Evolutionary conservation across 106 monocot species (phyloP).

Genomic region (Posidonia australis): DNA sequence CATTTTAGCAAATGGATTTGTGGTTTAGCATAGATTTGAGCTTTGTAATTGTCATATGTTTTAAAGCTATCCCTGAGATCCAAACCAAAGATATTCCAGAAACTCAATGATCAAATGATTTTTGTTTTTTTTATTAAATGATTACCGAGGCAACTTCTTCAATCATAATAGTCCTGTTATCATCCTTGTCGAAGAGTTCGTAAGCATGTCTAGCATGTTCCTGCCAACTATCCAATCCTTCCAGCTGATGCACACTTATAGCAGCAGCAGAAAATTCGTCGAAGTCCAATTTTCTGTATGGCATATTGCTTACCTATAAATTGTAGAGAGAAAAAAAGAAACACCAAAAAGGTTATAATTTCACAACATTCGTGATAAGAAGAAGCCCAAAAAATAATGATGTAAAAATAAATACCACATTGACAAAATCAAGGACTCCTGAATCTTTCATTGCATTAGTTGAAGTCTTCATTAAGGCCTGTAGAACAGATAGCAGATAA

Average conservation of each 20-base stretch:
- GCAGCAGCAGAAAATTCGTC: constrained; percentile 94
- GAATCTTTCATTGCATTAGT: constrained; percentile 95
- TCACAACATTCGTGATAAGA: background rate
- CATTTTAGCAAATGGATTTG: too few species aligned
- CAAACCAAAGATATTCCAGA: too few species aligned
- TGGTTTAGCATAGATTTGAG: too few species aligned
- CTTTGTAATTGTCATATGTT: too few species aligned
- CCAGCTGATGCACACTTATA: constrained; percentile 73
- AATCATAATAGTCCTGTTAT: constrained; percentile 80
- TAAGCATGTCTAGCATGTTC: constrained; percentile 75
- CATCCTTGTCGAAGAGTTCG: constrained; percentile 83
- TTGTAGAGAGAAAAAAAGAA: background rate
- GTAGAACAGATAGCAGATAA: background rate
- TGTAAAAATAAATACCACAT: constrained; percentile 28
- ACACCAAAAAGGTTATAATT: background rate
- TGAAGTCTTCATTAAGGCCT: constrained; percentile 68
- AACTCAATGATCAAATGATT: too few species aligned
- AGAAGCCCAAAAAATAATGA: background rate
- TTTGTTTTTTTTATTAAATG: too few species aligned
- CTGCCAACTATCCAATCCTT: constrained; percentile 74
- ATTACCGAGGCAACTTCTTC: constrained; percentile 90
- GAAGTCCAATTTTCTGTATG: constrained; percentile 68
- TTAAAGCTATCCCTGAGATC: too few species aligned
- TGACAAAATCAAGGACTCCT: constrained; percentile 71
- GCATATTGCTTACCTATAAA: constrained; percentile 66